Evolutionary conservation across 75 land plant species (phyloP).

Genomic region (Cryptomeria japonica): DNA sequence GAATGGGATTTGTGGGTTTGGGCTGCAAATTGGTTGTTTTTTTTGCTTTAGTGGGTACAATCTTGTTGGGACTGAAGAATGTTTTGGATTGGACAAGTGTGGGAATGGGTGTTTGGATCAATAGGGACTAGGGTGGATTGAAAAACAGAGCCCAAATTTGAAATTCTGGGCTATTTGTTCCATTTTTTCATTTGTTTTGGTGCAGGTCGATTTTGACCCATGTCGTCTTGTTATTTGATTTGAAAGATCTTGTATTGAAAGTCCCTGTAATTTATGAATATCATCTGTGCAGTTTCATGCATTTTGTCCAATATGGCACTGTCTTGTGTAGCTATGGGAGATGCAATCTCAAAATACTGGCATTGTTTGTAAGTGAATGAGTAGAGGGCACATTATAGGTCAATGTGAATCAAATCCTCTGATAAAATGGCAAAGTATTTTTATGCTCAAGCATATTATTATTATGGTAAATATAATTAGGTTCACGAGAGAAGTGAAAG

Average conservation of each 20-base stretch:
- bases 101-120: not conserved
- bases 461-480: too few relatives aligned
- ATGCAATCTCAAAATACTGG: too few relatives aligned
- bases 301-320: not conserved
- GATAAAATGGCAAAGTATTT: too few relatives aligned
- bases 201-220: not conserved
- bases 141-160: not conserved
- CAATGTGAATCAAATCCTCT: too few relatives aligned
- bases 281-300: not conserved
- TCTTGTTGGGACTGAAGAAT: not conserved
- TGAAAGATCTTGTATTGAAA: not conserved
- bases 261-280: not conserved
- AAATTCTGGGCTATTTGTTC: not conserved
- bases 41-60: not conserved
- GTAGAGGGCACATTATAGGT: too few relatives aligned
- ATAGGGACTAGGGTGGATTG: not conserved
- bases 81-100: not conserved
- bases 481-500: too few relatives aligned
- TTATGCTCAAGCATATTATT: too few relatives aligned
- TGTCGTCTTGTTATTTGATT: not conserved
- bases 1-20: not conserved
- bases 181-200: not conserved
- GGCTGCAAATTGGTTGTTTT: not conserved
- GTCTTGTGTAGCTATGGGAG: too few relatives aligned
- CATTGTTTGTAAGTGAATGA: too few relatives aligned